A percentile compares a stretch with the other conserved stretches of the same genome.
These are phyloP conservation scores for Colletotrichum chrysophilum DNA, from an alignment of 2,329 filamentous ascomycete species.

Conservation along the genomic window DNA sequence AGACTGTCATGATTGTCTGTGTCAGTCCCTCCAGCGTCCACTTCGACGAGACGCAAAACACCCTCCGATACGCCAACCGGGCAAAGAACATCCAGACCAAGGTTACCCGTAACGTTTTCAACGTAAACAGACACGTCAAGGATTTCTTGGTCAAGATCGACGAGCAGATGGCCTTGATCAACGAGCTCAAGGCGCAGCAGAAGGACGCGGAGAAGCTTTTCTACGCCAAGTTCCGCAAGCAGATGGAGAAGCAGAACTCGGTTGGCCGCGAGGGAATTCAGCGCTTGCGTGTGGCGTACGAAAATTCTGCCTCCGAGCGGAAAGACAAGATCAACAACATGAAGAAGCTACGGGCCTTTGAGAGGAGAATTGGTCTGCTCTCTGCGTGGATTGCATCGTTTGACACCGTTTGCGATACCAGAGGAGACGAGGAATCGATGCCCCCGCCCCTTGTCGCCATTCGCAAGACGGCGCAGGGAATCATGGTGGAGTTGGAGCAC, in stretches of 20 bases:
- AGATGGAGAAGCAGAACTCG: constrained; percentile 81
- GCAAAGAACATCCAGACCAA: constrained; percentile 99
- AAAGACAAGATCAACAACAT: constrained; percentile 80
- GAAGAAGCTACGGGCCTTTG: constrained; percentile 82
- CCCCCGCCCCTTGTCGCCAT: constrained; percentile 74
- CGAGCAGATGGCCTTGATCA: constrained; percentile 96
- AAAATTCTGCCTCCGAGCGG: constrained; percentile 78
- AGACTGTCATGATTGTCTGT: constrained; percentile 99
- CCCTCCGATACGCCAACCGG: constrained; percentile 92
- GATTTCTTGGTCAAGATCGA: constrained; percentile 99
- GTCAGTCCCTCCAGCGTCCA: constrained; percentile 96
- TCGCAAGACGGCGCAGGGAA: constrained; percentile 87
- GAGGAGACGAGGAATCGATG: constrained; percentile 71
- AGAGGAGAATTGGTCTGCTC: constrained; percentile 84
- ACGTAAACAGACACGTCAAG: constrained; percentile 98
- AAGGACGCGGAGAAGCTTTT: constrained; percentile 84
- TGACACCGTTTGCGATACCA: constrained; percentile 77
- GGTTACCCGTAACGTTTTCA: constrained; percentile 98
- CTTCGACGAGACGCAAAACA: constrained; percentile 98
- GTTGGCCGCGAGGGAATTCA: constrained; percentile 79
- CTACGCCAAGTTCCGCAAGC: constrained; percentile 89
- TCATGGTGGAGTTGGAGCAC: constrained; percentile 85
- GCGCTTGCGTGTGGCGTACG: constrained; percentile 82
- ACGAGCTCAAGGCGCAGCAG: constrained; percentile 91
- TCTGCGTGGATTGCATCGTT: constrained; percentile 94